Base-by-base conservation (phyloP, 345 rosid genomes). In the Salix purpurea region DNA sequence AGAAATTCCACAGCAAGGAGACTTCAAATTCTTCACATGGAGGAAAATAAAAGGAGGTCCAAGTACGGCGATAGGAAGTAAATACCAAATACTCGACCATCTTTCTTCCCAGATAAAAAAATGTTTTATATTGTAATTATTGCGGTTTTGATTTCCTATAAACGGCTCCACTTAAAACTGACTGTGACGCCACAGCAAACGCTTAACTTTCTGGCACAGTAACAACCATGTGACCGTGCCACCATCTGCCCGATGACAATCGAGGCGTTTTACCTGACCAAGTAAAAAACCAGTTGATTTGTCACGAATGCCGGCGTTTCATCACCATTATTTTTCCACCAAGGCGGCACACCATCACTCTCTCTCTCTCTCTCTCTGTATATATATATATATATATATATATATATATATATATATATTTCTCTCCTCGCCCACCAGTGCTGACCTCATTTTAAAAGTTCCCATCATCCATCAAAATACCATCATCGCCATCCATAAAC, bases 261-360 rank as follows among this genome's bases (percentile, higher is more conserved):
- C 15, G 1, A 2, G 85, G 71, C 71, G 65, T 73, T 82, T 23
- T 1, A 2, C 0, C 0, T 2, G 15, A 76, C 26, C 72, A 10
- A 61, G 86, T 81, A 83, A 78, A 78, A 65, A 67, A 37, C 30
- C 3, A 23, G 26, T 10, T 18, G 80, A 73, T 34, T 52, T 52
- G 79, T 32, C 65, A 23, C 54, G 0, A 28, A 34, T 72, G 74
- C 64, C 83, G 83, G 76, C 86, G 83, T 85, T 79, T 78, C 68
- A 19, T 9, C 48, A 48, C 84, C 28, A 24, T 54, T 37, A 54
- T 77, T 28, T 52, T 86, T 84, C 89, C 74, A 80, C 76, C 30
- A 48, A 50, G 89, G 73, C 87, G 90, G 92, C 87, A 74, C 18
- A n/a, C 62, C 28, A 56, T 24, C 6, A 32, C 34, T 32, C 34